These are phyloP conservation scores for Ustulina deusta DNA, from an alignment of 2,329 filamentous ascomycete species.

Conservation along the genomic window DNA sequence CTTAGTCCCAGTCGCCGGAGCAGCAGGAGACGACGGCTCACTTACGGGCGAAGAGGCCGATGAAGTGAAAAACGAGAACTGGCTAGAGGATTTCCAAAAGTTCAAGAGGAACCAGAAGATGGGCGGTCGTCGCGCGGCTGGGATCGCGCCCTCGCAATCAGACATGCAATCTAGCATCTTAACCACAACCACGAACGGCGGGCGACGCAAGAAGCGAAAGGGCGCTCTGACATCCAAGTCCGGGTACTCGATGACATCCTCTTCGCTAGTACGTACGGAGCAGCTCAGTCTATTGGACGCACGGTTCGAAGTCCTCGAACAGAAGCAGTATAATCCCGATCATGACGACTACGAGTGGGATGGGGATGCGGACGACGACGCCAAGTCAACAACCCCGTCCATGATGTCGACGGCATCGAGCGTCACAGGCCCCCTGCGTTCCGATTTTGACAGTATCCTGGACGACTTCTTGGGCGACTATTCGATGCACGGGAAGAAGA, in stretches of 20 bases:
- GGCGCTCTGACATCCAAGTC: conserved; percentile 90
- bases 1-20: conserved; percentile 54
- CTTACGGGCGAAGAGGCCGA: conserved; percentile 55
- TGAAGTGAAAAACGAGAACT: conserved; percentile 76
- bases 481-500: conserved; percentile 77
- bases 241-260: conserved; percentile 91
- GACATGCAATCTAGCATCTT: conserved; percentile 77
- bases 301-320: conserved; percentile 91
- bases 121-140: conserved; percentile 49
- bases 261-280: conserved; percentile 87
- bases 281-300: conserved; percentile 86
- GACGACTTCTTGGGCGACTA: conserved; percentile 89
- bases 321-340: conserved; percentile 70
- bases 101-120: conserved; percentile 85
- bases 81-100: conserved; percentile 92
- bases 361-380: conserved; percentile 62
- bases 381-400: conserved; percentile 51
- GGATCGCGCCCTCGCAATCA: conserved; percentile 63
- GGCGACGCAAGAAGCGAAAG: conserved; percentile 92
- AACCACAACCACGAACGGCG: conserved; percentile 82
- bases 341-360: conserved; percentile 62
- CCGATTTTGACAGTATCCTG: conserved; percentile 89
- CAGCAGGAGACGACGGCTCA: conserved; percentile 41
- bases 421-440: conserved; percentile 74
- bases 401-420: conserved; percentile 75